Evolutionary conservation across 2,329 filamentous ascomycete genomes (phyloP), one percentile per base, ranked within the genome.

Genomic region (Trichophyton verrucosum): DNA sequence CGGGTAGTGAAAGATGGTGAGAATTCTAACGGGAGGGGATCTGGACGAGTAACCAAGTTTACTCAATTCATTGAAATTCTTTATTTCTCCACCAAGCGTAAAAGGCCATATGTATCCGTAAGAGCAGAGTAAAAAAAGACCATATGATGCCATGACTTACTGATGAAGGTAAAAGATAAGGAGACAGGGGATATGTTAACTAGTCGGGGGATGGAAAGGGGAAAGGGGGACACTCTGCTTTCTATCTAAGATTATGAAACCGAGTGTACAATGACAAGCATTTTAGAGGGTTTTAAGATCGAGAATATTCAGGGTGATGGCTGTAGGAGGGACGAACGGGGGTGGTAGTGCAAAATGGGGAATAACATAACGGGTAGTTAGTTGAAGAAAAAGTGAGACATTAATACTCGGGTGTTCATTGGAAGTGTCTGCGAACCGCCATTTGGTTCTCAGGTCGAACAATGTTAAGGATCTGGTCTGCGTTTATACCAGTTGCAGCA

Each of bases 401-500:
- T 30, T 20, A 44, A 44, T 24, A 57, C 17, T 15, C 24, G 13
- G 40, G 17, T 44, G 22, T 27, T 65, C 82, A 90, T 70, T 82
- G 80, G 76, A 96, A 95, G 77, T 87, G 89, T 65, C 83, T 83
- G 73, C 87, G 85, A 63, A 95, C 89, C 9, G 82, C 86, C 70
- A 86, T 83, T 75, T 96, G 91, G 63, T 88, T 86, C 67, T 95
- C 89, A 1, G 86, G 85, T 11, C 85, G 82, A 69, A 97, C 84
- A 61, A 85, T 85, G 63, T 85, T 82, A 60, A 96, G 79, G 58
- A 53, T 58, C 66, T 88, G 86, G 63, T 85, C 84, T 1, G 88
- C 85, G 68, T 96, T 88, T 55, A 94, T 78, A 59, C 84, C 85
- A 3, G 90, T 86, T 33, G 82, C 82, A 63, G 85, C 81, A 46